Evolutionary conservation across 345 rosid genomes (phyloP), one percentile per base, ranked within the genome.

Genomic region (Viola odorata): DNA sequence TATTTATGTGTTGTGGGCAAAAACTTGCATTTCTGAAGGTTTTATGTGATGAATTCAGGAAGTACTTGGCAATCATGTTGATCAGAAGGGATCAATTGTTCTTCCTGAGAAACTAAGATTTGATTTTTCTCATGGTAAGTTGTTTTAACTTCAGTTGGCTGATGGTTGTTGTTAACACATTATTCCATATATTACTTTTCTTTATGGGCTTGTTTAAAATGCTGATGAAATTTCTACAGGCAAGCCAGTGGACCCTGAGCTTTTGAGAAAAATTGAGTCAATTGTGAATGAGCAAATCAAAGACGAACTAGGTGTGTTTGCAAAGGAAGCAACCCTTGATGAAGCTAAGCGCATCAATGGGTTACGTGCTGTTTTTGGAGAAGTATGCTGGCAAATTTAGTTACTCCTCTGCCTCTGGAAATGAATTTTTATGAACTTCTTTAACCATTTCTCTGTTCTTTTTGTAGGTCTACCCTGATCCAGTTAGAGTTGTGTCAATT

Each of bases 21-120:
- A 8, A 45, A 10, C 2, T 40, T 53, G 13, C 44, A 37, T 15
- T 69, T 70, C 45, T 50, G 40, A 37, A 10, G 32, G 56, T 55
- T 60, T 11, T 39, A 42, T 44, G 13, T 55, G 36, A 45, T 68
- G 54, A 69, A 52, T 67, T 60, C 82, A 94, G 99, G 89, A 95
- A 76, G 95, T 90, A 38, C 91, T 95, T 47, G 99, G 97, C 9
- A 73, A 82, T 81, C 99, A 95, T 73, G 83, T 95, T 72, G 97
- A 95, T 72, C 97, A 91, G 81, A 91, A 95, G 76, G 99, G 97
- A 65, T 95, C 99, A 45, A 85, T 91, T 47, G 97, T 95, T 75
- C 95, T 95, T 60, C 96, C 95, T 58, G 99, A 91, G 77, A 95
- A 95, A 66, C 62, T 95, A 72, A 82, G 99, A 80, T 95, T 81